A percentile compares a stretch with the other conserved stretches of the same genome.
phyloP scores from a whole-genome alignment of 192 early-diverging fungal species.

The Coemansia sp. region DNA sequence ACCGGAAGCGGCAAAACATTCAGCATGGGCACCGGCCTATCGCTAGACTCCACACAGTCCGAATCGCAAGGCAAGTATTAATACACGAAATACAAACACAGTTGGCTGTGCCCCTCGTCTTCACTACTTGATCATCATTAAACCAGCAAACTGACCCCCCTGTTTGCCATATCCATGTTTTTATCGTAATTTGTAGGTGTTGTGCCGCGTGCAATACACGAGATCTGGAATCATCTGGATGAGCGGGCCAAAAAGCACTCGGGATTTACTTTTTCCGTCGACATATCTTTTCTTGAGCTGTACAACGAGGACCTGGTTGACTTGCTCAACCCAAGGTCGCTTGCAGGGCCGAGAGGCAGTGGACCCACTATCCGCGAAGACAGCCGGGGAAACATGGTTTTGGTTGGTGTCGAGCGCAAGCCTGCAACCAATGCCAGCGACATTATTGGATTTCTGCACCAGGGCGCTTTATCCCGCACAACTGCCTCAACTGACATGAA shows the following conservation, averaged over 20 bases:
- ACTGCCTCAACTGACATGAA: conserved; percentile 99
- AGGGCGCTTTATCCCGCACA: conserved; percentile 75
- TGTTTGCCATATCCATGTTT: not conserved
- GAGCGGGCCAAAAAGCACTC: conserved; percentile 7
- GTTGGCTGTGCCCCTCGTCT: too few species aligned
- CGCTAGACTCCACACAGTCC: conserved; percentile 10
- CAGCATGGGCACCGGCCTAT: conserved; percentile 85
- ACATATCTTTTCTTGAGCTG: conserved; percentile 90
- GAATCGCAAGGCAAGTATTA: conserved; percentile 60
- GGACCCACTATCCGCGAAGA: conserved; percentile 80
- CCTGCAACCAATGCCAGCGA: conserved; percentile 64
- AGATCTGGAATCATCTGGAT: conserved; percentile 37
- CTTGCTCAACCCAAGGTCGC: conserved; percentile 59
- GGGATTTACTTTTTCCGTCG: conserved; percentile 37
- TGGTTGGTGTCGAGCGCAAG: conserved; percentile 82
- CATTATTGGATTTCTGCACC: conserved; percentile 65
- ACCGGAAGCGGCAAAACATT: conserved; percentile 87
- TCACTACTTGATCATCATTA: too few species aligned
- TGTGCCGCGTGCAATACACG: conserved; percentile 45
- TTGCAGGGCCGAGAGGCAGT: conserved; percentile 40
- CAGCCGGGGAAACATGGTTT: conserved; percentile 82
- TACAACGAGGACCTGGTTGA: conserved; percentile 98
- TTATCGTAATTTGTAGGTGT: conserved; percentile 23
- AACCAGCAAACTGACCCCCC: too few species aligned
- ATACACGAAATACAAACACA: too few species aligned